A percentile compares a stretch with the other conserved stretches of the same genome.
Evolutionary conservation across 2,329 filamentous ascomycete species (phyloP).

Genomic region (Claviceps fusiformis): DNA sequence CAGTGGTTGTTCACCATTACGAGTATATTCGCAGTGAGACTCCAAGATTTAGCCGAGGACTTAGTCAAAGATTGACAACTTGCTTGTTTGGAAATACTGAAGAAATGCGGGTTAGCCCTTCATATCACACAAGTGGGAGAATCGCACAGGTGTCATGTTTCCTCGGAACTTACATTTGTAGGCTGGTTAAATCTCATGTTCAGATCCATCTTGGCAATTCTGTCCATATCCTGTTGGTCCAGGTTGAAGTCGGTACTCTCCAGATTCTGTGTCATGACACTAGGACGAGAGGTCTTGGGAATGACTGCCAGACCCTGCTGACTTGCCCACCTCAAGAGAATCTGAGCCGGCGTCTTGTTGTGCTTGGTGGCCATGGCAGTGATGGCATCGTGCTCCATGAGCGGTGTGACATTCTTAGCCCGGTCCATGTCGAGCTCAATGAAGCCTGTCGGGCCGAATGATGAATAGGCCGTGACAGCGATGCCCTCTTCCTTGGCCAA

Average conservation of each 20-base stretch:
- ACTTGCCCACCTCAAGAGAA: constrained; percentile 77
- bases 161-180: constrained; percentile 40
- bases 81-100: constrained; percentile 4
- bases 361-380: constrained; percentile 54
- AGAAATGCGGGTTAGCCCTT: not conserved
- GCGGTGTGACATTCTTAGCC: constrained; percentile 43
- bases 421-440: constrained; percentile 58
- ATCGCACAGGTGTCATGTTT: not conserved
- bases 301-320: constrained; percentile 72
- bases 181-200: constrained; percentile 68
- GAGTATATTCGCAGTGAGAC: not conserved
- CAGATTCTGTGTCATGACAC: constrained; percentile 50
- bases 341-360: constrained; percentile 27
- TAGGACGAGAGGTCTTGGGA: constrained; percentile 53
- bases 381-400: constrained; percentile 58
- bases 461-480: constrained; percentile 69
- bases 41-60: not conserved
- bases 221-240: constrained; percentile 48
- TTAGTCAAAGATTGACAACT: constrained; percentile 3
- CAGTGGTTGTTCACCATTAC: not conserved
- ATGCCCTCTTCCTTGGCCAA: constrained; percentile 59
- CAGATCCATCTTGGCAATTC: constrained; percentile 51
- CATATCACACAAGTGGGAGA: too few relatives aligned
- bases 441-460: constrained; percentile 69
- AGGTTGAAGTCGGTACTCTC: constrained; percentile 54